Evolutionary conservation across 2,329 filamentous ascomycete genomes (phyloP).

Genomic region (Lecanosticta acicola): DNA sequence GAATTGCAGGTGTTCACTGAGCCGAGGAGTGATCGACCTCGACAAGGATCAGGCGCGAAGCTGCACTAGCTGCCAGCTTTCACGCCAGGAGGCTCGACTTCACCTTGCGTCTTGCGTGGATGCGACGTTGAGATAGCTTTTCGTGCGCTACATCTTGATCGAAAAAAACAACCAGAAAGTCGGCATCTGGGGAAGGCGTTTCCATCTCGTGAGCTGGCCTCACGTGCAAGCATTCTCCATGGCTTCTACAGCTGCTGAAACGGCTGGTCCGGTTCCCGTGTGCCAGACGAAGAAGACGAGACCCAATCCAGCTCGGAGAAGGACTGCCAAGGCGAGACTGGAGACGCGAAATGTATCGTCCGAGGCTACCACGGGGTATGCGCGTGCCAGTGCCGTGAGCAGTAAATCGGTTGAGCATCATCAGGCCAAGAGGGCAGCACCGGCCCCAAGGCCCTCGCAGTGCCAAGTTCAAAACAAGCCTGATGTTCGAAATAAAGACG

Average conservation of each 20-base stretch:
- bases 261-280: background rate
- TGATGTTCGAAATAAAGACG: no score
- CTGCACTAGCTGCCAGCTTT: background rate
- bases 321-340: conserved; percentile 13
- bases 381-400: background rate
- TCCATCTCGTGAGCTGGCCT: background rate
- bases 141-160: no score
- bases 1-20: background rate
- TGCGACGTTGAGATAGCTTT: no score
- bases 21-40: background rate
- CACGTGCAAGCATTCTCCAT: background rate
- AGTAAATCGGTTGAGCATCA: background rate
- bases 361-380: background rate
- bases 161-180: no score
- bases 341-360: background rate
- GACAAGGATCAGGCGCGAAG: background rate
- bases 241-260: conserved; percentile 4
- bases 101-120: background rate
- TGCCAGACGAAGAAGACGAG: conserved; percentile 12
- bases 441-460: background rate
- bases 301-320: conserved; percentile 21
- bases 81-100: background rate
- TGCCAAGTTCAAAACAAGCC: no score
- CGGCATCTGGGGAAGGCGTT: no score
- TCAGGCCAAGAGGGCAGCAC: background rate